These are phyloP conservation scores for Penicillium egyptiacum DNA, from an alignment of 495 filamentous ascomycete genomes.

Conservation along the genomic window DNA sequence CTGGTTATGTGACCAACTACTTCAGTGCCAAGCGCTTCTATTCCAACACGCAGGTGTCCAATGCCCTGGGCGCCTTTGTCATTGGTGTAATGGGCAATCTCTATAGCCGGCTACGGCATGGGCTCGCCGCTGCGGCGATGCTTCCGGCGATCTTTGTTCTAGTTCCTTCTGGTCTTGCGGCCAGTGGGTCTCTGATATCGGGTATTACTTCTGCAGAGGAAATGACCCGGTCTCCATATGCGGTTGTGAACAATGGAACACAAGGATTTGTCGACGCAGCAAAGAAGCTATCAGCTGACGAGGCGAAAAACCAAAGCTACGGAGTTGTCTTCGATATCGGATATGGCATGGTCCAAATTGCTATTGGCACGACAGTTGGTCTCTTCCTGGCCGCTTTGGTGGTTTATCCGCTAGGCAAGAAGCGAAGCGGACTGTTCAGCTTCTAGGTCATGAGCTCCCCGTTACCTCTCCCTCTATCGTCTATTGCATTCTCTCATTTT, in stretches of 20 bases:
- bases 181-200: constrained; percentile 76
- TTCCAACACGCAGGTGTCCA: constrained; percentile 74
- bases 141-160: constrained; percentile 93
- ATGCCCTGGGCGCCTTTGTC: constrained; percentile 80
- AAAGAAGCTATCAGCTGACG: constrained; percentile 31
- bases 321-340: constrained; percentile 78
- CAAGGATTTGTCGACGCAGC: constrained; percentile 49
- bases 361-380: constrained; percentile 90
- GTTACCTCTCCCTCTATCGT: neutral
- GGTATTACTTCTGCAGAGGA: constrained; percentile 82
- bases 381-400: constrained; percentile 82
- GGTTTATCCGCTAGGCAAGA: constrained; percentile 90
- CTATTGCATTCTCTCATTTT: neutral
- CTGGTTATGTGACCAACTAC: constrained; percentile 85
- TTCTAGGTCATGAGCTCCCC: constrained; percentile 52
- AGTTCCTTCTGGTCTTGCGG: constrained; percentile 86
- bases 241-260: constrained; percentile 50
- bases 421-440: constrained; percentile 83
- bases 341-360: constrained; percentile 86
- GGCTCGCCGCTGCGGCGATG: constrained; percentile 83
- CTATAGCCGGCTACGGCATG: constrained; percentile 80
- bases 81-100: constrained; percentile 86
- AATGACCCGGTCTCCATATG: constrained; percentile 56
- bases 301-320: constrained; percentile 30
- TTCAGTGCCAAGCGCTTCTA: constrained; percentile 71